phyloP scores from a whole-genome alignment of 768 basidiomycete genomes.

The Hydnomerulius pinastri region DNA sequence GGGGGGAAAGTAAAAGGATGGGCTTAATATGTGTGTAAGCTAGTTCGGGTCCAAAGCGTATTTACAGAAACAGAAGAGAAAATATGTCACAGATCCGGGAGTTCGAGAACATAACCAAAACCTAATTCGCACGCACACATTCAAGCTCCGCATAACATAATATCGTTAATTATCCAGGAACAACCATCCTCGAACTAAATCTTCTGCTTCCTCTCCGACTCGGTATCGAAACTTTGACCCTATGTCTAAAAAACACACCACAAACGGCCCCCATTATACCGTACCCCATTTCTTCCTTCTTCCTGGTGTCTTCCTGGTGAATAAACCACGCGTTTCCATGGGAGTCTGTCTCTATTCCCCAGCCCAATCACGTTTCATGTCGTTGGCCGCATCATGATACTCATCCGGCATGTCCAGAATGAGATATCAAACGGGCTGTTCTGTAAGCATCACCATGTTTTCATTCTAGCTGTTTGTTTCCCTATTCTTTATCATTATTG shows the following conservation, averaged over 20 bases:
- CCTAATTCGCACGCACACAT: slow-evolving; percentile 34
- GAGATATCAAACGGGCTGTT: slow-evolving; percentile 34
- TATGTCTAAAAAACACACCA: not conserved
- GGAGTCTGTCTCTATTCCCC: slow-evolving; percentile 12
- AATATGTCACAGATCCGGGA: slow-evolving; percentile 43
- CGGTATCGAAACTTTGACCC: slow-evolving; percentile 20
- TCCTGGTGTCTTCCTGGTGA: not conserved
- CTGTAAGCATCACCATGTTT: slow-evolving; percentile 33
- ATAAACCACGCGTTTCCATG: slow-evolving; percentile 21
- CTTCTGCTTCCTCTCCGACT: slow-evolving; percentile 21
- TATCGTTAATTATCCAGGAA: slow-evolving; percentile 34
- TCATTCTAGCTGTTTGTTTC: slow-evolving; percentile 21
- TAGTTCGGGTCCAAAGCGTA: slow-evolving; percentile 39
- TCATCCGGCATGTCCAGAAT: slow-evolving; percentile 31
- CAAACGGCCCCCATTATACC: not conserved
- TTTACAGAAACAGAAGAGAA: slow-evolving; percentile 40
- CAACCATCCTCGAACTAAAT: slow-evolving; percentile 25
- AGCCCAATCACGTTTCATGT: slow-evolving; percentile 24
- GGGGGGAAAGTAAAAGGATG: slow-evolving; percentile 19
- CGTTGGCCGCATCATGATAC: slow-evolving; percentile 1
- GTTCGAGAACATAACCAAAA: slow-evolving; percentile 42
- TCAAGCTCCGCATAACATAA: slow-evolving; percentile 35
- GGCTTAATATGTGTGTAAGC: slow-evolving; percentile 38
- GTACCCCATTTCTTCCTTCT: not conserved
- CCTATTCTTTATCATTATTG: slow-evolving; percentile 27